Conservation (phyloP, 164 flowering plant genomes). For the Macadamia integrifolia region DNA sequence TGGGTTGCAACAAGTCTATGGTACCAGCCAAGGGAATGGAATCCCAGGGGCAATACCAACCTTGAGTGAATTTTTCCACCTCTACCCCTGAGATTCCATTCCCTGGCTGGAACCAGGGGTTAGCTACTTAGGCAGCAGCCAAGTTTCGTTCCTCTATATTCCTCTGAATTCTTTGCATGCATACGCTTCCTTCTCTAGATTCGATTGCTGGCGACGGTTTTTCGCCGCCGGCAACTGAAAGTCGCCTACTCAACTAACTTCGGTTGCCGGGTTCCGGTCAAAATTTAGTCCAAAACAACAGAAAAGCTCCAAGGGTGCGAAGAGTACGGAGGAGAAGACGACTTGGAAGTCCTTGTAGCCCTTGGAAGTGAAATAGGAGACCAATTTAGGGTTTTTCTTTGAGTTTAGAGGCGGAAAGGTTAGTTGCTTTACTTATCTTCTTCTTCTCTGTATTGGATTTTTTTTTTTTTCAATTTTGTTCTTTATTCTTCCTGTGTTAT, state of each 20-base stretch:
- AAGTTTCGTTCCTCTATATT: too few relatives aligned
- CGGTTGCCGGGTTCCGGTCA: neutral
- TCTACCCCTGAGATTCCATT: too few relatives aligned
- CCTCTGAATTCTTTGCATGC: slow-evolving; percentile 21
- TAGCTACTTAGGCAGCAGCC: too few relatives aligned
- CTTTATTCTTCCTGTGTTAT: neutral
- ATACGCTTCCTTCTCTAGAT: slow-evolving; percentile 17
- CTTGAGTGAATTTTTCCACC: too few relatives aligned
- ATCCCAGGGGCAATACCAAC: too few relatives aligned
- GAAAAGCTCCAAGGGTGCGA: neutral
- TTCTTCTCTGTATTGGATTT: neutral
- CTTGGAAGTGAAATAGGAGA: neutral
- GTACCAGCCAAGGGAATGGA: too few relatives aligned
- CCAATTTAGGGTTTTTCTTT: slow-evolving; percentile 3
- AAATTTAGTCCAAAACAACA: neutral
- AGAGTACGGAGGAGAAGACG: neutral
- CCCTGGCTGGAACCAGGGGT: too few relatives aligned
- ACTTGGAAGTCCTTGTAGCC: neutral
- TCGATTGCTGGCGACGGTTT: slow-evolving; percentile 5
- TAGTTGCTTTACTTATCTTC: neutral
- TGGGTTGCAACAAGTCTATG: too few relatives aligned
- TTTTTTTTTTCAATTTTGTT: too few relatives aligned
- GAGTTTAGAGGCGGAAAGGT: neutral
- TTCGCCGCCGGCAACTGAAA: slow-evolving; percentile 5
- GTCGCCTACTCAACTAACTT: neutral